Conservation (phyloP, 495 filamentous ascomycete species). For the Aspergillus taichungensis region DNA sequence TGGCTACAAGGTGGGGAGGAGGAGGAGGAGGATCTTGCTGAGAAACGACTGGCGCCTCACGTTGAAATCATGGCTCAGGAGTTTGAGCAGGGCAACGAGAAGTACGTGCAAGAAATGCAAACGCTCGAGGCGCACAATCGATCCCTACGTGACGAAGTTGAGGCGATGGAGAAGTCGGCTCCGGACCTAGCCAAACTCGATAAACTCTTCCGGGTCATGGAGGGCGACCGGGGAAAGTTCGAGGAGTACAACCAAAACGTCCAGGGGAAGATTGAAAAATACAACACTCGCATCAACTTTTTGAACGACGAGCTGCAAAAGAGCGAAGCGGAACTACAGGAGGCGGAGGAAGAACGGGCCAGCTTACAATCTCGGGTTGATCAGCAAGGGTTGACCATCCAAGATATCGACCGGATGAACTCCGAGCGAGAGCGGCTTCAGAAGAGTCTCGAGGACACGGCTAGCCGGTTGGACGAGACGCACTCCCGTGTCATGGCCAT, state of each 20-base stretch:
- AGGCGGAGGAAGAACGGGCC: constrained; percentile 71
- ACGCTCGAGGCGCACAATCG: constrained; percentile 77
- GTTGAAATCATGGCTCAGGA: constrained; percentile 80
- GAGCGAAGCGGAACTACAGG: constrained; percentile 63
- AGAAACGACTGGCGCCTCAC: constrained; percentile 67
- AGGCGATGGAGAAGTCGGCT: constrained; percentile 74
- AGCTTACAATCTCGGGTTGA: constrained; percentile 78
- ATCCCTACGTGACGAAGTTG: constrained; percentile 68
- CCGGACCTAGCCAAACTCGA: constrained; percentile 76
- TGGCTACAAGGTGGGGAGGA: constrained; percentile 79
- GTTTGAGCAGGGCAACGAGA: constrained; percentile 76
- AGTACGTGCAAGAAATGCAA: constrained; percentile 71
- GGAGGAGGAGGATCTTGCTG: constrained; percentile 71
- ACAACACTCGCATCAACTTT: constrained; percentile 64
- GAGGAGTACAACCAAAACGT: constrained; percentile 81
- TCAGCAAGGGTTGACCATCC: constrained; percentile 83
- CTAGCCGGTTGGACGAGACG: constrained; percentile 65
- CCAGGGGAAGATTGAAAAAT: constrained; percentile 72
- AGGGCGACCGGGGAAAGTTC: constrained; percentile 86
- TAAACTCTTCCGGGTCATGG: constrained; percentile 75
- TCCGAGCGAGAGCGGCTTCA: constrained; percentile 86
- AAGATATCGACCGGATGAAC: constrained; percentile 98
- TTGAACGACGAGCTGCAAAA: constrained; percentile 74
- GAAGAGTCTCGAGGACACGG: constrained; percentile 68
- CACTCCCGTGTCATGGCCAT: constrained; percentile 75